These are phyloP conservation scores for Ophiostoma tasmaniense DNA, from an alignment of 2,329 filamentous ascomycete genomes.

Conservation along the genomic window DNA sequence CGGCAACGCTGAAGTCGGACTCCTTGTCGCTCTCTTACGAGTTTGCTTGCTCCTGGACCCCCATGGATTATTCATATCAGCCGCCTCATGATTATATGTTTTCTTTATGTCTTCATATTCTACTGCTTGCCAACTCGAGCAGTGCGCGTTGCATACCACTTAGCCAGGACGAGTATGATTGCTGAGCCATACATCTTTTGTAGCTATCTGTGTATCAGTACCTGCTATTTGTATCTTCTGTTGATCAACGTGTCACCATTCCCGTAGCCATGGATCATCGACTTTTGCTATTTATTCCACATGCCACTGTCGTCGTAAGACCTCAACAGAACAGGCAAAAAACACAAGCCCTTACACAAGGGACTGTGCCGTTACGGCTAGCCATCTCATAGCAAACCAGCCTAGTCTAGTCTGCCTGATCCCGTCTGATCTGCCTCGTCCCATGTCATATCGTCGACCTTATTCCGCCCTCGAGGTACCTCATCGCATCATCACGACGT, in stretches of 20 bases:
- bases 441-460: neutral
- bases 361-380: neutral
- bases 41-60: conserved; percentile 5
- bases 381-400: neutral
- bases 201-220: neutral
- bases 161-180: conserved; percentile 6
- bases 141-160: conserved; percentile 1
- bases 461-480: neutral
- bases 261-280: neutral
- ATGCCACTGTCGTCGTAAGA: neutral
- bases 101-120: neutral
- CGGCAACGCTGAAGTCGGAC: neutral
- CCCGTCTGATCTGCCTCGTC: neutral
- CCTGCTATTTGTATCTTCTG: neutral
- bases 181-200: conserved; percentile 4
- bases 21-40: conserved; percentile 8
- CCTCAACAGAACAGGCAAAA: neutral
- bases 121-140: conserved; percentile 1
- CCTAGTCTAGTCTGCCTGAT: neutral
- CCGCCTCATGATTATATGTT: neutral
- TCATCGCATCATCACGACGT: neutral
- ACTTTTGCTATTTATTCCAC: neutral
- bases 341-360: neutral
- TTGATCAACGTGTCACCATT: neutral
- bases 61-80: neutral